A percentile compares a stretch with the other conserved stretches of the same genome.
These are phyloP conservation scores for Gastrolobium bilobum DNA, from an alignment of 306 rosid species.

Conservation along the genomic window DNA sequence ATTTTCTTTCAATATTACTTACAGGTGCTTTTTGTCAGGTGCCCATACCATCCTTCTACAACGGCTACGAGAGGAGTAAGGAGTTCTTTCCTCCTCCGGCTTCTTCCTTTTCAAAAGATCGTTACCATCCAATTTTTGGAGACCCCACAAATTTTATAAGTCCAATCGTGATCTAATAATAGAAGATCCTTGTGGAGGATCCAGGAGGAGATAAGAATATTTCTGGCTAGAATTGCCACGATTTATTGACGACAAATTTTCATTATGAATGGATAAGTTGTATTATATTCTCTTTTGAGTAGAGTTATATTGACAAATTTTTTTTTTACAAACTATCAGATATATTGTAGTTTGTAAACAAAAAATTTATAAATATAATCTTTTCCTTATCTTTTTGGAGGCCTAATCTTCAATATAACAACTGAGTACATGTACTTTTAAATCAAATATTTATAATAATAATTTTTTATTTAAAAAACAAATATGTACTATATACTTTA, in stretches of 20 bases:
- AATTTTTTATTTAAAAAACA: too few species aligned
- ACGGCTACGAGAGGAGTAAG: not conserved
- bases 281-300: not conserved
- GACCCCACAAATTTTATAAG: slow-evolving; percentile 19
- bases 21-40: not conserved
- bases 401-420: too few species aligned
- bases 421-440: too few species aligned
- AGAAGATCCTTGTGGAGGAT: not conserved
- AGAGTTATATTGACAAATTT: too few species aligned
- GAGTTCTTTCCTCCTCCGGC: too few species aligned
- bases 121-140: not conserved
- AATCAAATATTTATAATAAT: too few species aligned
- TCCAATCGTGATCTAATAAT: not conserved
- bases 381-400: too few species aligned
- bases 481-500: too few species aligned
- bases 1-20: not conserved
- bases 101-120: not conserved
- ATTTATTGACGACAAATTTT: not conserved
- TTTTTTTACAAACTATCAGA: too few species aligned
- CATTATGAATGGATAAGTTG: not conserved
- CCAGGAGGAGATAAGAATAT: not conserved
- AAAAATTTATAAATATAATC: too few species aligned
- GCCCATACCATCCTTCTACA: slow-evolving; percentile 10
- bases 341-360: too few species aligned
- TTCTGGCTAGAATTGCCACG: not conserved